Percentiles rank a stretch among this genome's conserved stretches.
phyloP scores from a whole-genome alignment of 179 eudicot species.

The Gypsophila paniculata region DNA sequence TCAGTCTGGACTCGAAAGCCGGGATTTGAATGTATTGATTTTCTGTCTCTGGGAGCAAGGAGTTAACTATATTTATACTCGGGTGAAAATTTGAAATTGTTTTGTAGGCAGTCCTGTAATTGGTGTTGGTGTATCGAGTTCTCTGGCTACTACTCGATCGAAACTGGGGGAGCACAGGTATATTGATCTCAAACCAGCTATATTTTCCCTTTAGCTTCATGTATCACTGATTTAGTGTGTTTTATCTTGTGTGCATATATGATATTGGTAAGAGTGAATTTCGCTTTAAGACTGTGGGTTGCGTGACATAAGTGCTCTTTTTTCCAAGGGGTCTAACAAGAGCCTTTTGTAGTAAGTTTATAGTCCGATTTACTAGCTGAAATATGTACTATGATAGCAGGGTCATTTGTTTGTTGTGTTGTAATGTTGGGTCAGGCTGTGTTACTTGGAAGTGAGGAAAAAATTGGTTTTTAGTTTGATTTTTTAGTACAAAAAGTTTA shows the following conservation, averaged over 20 bases:
- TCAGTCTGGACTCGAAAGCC: too few species aligned
- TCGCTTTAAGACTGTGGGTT: not conserved
- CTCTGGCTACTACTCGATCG: conserved; percentile 60
- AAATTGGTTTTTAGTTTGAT: too few species aligned
- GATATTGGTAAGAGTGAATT: not conserved
- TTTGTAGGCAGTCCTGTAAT: conserved; percentile 59
- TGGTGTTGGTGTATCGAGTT: conserved; percentile 86
- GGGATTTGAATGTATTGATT: too few species aligned
- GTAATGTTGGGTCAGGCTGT: not conserved
- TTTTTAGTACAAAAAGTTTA: too few species aligned
- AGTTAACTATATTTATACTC: too few species aligned
- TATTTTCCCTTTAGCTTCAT: not conserved
- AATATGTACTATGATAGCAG: too few species aligned
- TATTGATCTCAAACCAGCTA: not conserved
- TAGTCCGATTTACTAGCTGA: not conserved
- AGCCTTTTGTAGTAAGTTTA: not conserved
- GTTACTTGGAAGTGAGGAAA: too few species aligned
- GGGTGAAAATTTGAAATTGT: not conserved
- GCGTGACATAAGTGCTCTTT: not conserved
- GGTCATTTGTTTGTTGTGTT: not conserved
- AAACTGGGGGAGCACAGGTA: conserved; percentile 93
- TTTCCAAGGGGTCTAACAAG: not conserved
- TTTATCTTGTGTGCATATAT: conserved; percentile 1
- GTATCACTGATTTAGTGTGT: not conserved
- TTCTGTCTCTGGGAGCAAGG: too few species aligned